These are phyloP conservation scores for Hypoxylon sp. DNA, from an alignment of 2,329 filamentous ascomycete genomes.

Conservation along the genomic window DNA sequence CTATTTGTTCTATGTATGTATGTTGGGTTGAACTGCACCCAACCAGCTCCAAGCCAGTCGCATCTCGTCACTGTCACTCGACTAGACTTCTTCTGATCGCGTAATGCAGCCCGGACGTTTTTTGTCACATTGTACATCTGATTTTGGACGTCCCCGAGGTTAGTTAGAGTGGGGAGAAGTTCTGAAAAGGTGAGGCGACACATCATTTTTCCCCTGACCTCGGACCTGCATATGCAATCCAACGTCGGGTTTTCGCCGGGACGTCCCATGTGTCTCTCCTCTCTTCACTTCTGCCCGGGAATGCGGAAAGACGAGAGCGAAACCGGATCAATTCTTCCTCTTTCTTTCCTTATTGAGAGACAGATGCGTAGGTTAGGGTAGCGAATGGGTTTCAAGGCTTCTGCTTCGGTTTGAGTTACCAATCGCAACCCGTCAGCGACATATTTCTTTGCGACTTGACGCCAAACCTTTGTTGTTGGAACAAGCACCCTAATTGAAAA, in stretches of 20 bases:
- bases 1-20: conserved; percentile 21
- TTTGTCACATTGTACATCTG: conserved; percentile 44
- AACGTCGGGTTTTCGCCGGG: conserved; percentile 39
- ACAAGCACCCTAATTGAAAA: conserved; percentile 24
- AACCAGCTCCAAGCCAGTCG: conserved; percentile 24
- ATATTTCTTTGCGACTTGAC: conserved; percentile 18
- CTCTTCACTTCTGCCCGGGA: conserved; percentile 20
- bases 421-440: conserved; percentile 32
- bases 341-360: conserved; percentile 8
- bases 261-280: conserved; percentile 19
- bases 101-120: conserved; percentile 36
- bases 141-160: conserved; percentile 37
- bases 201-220: conserved; percentile 44
- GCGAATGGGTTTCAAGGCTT: conserved; percentile 27
- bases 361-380: conserved; percentile 11
- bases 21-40: conserved; percentile 26
- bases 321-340: conserved; percentile 27
- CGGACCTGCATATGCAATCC: conserved; percentile 47
- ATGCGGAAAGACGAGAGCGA: conserved; percentile 33
- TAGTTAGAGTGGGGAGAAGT: conserved; percentile 35
- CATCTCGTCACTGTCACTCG: conserved; percentile 32
- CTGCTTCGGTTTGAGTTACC: conserved; percentile 23
- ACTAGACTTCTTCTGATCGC: conserved; percentile 39
- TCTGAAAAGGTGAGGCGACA: conserved; percentile 41
- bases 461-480: conserved; percentile 16